Evolutionary conservation across 2,329 filamentous ascomycete genomes (phyloP), one percentile per base, ranked within the genome.

Genomic region (Chrysoporthe austroafricana): DNA sequence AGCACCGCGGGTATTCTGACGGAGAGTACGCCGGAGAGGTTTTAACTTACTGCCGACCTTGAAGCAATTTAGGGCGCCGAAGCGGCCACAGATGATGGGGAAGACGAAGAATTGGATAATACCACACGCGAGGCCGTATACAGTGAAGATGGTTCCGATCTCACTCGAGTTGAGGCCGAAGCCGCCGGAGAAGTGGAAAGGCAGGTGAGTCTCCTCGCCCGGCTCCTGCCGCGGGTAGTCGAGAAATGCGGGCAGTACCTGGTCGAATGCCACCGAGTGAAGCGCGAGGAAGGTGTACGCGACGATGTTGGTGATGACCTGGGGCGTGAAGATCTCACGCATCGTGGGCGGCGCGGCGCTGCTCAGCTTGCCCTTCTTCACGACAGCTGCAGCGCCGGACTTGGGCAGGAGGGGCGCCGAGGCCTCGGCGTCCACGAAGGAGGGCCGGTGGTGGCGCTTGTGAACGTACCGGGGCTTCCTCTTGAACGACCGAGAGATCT

Each of bases 51-150:
- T 81, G 72, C 89, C 88, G n/a, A 84, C 79, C 71, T 88, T 89
- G 73, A 93, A 90, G 77, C 92, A 96, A 63, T 82, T 85, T 18
- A 97, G 81, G 0, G 94, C 88, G 6, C 95, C 95, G 70, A 88
- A 93, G 32, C 84, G 84, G 43, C 87, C 84, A 59, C 94, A 94
- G 1, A 95, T 79, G 0, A 87, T 83, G 0, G 95, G 94, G 76
- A 97, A 97, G 65, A 96, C 75, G 62, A 96, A 81, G 77, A 99
- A 97, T 77, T 98, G 96, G 58, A 93, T 86, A 21, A 96, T 72
- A 74, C 94, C 93, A 72, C 92, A 93, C 11, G 89, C 83, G 63
- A 96, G 82, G 26, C 93, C 94, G 76, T 95, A 96, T 4, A 92
- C 74, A 1, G 92, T 96, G 77, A 96, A 97, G 68, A 97, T 89